Evolutionary conservation across 225 moss, liverwort and hornwort species (phyloP).

Genomic region (Sphagnum tenellum): DNA sequence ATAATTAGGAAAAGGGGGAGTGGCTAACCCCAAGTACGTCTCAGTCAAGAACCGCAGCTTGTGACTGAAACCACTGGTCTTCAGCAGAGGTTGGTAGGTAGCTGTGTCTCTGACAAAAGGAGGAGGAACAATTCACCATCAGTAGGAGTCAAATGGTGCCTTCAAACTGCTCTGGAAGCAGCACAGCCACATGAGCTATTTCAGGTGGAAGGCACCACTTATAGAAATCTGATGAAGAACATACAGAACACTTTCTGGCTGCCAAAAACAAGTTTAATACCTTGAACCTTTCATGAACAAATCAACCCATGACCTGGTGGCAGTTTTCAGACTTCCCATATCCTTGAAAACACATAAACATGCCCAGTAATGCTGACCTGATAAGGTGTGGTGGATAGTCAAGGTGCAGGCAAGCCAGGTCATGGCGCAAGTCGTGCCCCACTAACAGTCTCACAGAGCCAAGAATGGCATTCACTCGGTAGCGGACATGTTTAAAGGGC

Average conservation of each 20-base stretch:
- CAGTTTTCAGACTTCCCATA: too few relatives aligned
- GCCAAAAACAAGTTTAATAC: too few relatives aligned
- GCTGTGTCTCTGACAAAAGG: conserved; percentile 40
- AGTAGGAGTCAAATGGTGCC: too few relatives aligned
- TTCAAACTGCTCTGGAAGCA: too few relatives aligned
- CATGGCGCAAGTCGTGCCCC: conserved; percentile 61
- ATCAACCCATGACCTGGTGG: too few relatives aligned
- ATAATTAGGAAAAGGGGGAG: not conserved
- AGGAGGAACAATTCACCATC: too few relatives aligned
- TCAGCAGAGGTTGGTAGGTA: conserved; percentile 46
- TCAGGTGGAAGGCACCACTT: too few relatives aligned
- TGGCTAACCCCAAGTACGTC: conserved; percentile 44
- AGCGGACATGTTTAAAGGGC: conserved; percentile 34
- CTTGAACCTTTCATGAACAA: too few relatives aligned
- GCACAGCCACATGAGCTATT: too few relatives aligned
- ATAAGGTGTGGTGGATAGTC: conserved; percentile 49
- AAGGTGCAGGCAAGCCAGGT: conserved; percentile 46
- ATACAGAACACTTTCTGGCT: too few relatives aligned
- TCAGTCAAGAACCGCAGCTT: conserved; percentile 59
- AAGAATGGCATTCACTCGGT: conserved; percentile 32
- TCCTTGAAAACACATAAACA: too few relatives aligned
- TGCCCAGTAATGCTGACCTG: conserved; percentile 16
- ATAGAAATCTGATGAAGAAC: too few relatives aligned
- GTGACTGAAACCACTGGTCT: conserved; percentile 56
- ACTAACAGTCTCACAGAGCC: conserved; percentile 28